Evolutionary conservation across 768 basidiomycete species (phyloP).

Genomic region (Mycena crocata): DNA sequence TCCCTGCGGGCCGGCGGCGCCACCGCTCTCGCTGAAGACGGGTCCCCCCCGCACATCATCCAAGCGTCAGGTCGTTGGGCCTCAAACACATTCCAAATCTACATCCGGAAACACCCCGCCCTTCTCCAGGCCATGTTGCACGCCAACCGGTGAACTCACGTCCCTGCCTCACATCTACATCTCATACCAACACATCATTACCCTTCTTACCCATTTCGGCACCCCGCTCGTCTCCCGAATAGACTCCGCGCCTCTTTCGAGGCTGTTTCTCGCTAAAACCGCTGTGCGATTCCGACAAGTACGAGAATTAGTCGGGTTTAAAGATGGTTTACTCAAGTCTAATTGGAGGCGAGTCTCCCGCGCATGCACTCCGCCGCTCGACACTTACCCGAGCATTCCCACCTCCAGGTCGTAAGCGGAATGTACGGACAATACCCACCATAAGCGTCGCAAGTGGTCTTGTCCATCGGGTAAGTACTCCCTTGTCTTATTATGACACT

Average conservation of each 20-base stretch:
- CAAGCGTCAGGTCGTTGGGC: constrained; percentile 49
- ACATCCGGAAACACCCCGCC: constrained; percentile 47
- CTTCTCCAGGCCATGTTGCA: constrained; percentile 30
- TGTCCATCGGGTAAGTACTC: not conserved
- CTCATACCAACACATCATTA: too few relatives aligned
- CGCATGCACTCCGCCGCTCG: not conserved
- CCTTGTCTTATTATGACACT: not conserved
- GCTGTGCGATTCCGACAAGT: not conserved
- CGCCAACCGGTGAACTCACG: not conserved
- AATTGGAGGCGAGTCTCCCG: not conserved
- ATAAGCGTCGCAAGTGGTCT: not conserved
- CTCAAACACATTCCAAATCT: constrained; percentile 43
- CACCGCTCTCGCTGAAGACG: constrained; percentile 43
- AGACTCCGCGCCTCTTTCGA: constrained; percentile 24
- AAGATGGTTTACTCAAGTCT: constrained; percentile 1
- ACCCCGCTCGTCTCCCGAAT: constrained; percentile 6
- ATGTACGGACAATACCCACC: not conserved
- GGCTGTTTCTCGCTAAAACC: constrained; percentile 18
- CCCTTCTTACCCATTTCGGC: not conserved
- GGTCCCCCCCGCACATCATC: constrained; percentile 41
- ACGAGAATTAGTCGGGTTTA: not conserved
- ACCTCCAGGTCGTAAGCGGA: not conserved
- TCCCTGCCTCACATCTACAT: not conserved
- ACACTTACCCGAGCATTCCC: not conserved
- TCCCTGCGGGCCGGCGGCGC: constrained; percentile 51